Base-by-base conservation (phyloP, 2,329 filamentous ascomycete genomes). In the Ophiostoma ips region DNA sequence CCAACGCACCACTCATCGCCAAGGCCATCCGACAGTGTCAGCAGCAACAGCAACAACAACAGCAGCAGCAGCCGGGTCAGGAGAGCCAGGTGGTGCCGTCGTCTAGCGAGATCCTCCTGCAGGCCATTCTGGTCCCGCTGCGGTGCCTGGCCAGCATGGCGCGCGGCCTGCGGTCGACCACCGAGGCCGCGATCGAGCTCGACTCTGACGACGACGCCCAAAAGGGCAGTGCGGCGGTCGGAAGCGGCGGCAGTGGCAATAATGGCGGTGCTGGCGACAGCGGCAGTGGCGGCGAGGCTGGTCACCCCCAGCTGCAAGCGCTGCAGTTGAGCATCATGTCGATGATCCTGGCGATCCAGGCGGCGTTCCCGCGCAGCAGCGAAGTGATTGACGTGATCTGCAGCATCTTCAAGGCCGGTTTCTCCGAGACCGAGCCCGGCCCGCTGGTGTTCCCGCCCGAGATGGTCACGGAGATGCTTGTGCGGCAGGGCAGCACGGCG, bases 371-470 rank as follows among this genome's bases (percentile, higher is more conserved):
- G 3, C 66, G 64, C 2, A 79, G 76, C 51, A 74, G 77, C 19
- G 86, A 89, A 56, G 74, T 87, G 11, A 73, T 83, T 19, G 84
- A 89, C 58, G 72, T 77, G 4, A 78, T 82, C 33, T 92, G 86
- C 64, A 73, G 72, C 51, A 76, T 89, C 45, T 71, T 90, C 46
- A 77, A 81, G 37, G 76, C 79, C 18, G 87, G 87, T 0, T 89
- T 89, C 59, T 81, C 81, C 1, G 87, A 94, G 62, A 75, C 72
- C 0, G 75, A 79, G 24, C 77, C 83, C 3, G 86, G 86, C 0
- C 83, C 85, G 1, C 90, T 92, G 58, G 84, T 89, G 9, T 78
- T 94, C 53, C 74, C 81, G 3, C 71, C 83, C 0, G 67, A 72
- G 1, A 71, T 79, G 55, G 77, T 85, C n/a, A 76, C 80, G 11